Percentiles rank a stretch among this genome's conserved stretches.
Conservation (phyloP, 164 flowering plant genomes). For the Liriodendron chinense region DNA sequence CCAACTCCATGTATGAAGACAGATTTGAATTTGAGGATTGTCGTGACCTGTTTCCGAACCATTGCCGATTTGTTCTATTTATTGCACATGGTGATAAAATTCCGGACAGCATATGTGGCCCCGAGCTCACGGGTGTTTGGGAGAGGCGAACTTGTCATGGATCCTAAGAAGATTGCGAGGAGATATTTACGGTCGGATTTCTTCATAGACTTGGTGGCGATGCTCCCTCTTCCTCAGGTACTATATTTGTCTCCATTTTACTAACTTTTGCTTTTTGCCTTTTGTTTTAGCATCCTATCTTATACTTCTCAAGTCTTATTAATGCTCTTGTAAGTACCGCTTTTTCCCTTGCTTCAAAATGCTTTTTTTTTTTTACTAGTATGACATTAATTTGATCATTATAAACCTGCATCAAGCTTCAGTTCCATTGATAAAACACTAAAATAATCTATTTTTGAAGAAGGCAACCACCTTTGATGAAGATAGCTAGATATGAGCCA, state of each 20-base stretch:
- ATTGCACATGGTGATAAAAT: slow-evolving; percentile 68
- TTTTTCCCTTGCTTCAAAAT: no score
- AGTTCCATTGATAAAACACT: no score
- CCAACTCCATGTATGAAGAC: slow-evolving; percentile 49
- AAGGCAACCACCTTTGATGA: no score
- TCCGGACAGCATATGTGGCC: slow-evolving; percentile 80
- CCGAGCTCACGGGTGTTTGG: slow-evolving; percentile 83
- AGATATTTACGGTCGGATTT: slow-evolving; percentile 75
- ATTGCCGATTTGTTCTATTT: slow-evolving; percentile 70
- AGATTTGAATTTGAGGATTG: slow-evolving; percentile 59
- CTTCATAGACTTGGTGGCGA: slow-evolving; percentile 65
- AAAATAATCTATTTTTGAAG: no score
- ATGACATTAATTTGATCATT: no score
- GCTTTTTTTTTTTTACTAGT: no score
- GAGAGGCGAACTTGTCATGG: slow-evolving; percentile 89
- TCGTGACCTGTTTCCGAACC: slow-evolving; percentile 67
- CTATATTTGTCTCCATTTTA: not conserved
- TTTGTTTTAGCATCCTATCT: not conserved
- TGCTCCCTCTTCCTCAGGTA: slow-evolving; percentile 94
- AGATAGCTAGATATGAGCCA: no score
- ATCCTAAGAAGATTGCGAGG: slow-evolving; percentile 65
- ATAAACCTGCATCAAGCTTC: no score
- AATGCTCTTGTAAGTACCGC: no score
- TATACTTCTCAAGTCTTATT: no score
- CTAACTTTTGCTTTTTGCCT: not conserved